phyloP scores from a whole-genome alignment of 306 rosid genomes.

The Pterocarpus santalinus region DNA sequence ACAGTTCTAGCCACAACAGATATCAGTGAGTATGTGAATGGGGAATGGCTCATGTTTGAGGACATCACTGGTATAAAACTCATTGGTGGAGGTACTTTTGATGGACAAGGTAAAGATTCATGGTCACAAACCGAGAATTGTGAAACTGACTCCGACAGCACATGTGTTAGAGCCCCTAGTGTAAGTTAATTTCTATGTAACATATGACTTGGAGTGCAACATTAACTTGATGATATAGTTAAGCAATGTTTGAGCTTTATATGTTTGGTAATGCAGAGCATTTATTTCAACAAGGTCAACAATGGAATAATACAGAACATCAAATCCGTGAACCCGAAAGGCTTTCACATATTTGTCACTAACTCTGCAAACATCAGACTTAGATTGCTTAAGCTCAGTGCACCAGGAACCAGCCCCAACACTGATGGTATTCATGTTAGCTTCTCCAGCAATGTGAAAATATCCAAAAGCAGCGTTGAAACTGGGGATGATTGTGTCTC shows the following conservation, averaged over 20 bases:
- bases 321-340: slow-evolving; percentile 49
- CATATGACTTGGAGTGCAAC: neutral
- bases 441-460: slow-evolving; percentile 37
- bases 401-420: slow-evolving; percentile 55
- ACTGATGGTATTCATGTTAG: slow-evolving; percentile 61
- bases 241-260: neutral
- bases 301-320: slow-evolving; percentile 53
- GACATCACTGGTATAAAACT: slow-evolving; percentile 58
- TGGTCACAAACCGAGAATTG: slow-evolving; percentile 41
- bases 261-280: slow-evolving; percentile 47
- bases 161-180: slow-evolving; percentile 64
- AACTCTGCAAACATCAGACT: slow-evolving; percentile 52
- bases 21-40: slow-evolving; percentile 55
- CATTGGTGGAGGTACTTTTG: slow-evolving; percentile 76
- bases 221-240: neutral
- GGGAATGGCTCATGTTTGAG: slow-evolving; percentile 80
- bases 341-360: slow-evolving; percentile 56
- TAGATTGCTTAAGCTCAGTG: slow-evolving; percentile 25
- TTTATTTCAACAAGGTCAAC: slow-evolving; percentile 39
- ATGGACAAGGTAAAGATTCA: slow-evolving; percentile 62
- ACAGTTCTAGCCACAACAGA: slow-evolving; percentile 68
- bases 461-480: slow-evolving; percentile 36
- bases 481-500: slow-evolving; percentile 62
- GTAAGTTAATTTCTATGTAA: slow-evolving; percentile 57
- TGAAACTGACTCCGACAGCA: neutral